These are phyloP conservation scores for Guillardia theta DNA, from an alignment of 78 protist genomes.

Conservation along the genomic window DNA sequence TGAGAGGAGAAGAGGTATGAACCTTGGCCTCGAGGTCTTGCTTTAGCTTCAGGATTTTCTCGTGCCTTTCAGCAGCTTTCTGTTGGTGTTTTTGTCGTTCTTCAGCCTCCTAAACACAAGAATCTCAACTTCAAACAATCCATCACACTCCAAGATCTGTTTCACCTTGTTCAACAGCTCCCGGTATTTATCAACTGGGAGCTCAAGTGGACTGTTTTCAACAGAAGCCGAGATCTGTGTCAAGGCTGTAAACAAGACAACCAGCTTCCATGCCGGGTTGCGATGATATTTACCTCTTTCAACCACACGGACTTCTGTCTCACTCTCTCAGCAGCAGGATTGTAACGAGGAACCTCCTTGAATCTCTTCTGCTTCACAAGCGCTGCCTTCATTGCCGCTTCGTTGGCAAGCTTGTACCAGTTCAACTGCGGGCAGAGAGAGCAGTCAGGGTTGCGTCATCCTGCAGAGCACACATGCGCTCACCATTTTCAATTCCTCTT, in stretches of 20 bases:
- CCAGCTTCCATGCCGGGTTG: background rate
- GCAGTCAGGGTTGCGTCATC: too few relatives aligned
- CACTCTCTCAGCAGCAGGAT: conserved; percentile 37
- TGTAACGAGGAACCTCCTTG: background rate
- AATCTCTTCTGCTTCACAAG: background rate
- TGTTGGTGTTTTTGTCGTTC: background rate
- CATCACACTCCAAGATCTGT: too few relatives aligned
- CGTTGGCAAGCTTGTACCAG: conserved; percentile 47
- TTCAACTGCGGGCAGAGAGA: too few relatives aligned
- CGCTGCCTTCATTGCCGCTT: conserved; percentile 43
- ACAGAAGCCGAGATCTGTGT: background rate
- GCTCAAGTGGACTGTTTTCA: conserved; percentile 29
- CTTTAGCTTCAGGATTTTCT: background rate
- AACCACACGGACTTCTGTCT: background rate
- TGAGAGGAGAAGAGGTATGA: too few relatives aligned
- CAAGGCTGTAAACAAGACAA: too few relatives aligned
- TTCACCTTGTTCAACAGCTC: background rate
- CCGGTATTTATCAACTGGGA: background rate
- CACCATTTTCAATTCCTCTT: too few relatives aligned
- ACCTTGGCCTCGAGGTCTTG: too few relatives aligned
- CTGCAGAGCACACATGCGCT: too few relatives aligned
- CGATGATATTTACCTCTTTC: background rate
- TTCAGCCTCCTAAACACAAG: too few relatives aligned
- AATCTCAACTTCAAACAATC: too few relatives aligned
- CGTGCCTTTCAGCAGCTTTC: background rate